Evolutionary conservation across 768 basidiomycete species (phyloP), one percentile per base, ranked within the genome.

Genomic region (Mycena galericulata): DNA sequence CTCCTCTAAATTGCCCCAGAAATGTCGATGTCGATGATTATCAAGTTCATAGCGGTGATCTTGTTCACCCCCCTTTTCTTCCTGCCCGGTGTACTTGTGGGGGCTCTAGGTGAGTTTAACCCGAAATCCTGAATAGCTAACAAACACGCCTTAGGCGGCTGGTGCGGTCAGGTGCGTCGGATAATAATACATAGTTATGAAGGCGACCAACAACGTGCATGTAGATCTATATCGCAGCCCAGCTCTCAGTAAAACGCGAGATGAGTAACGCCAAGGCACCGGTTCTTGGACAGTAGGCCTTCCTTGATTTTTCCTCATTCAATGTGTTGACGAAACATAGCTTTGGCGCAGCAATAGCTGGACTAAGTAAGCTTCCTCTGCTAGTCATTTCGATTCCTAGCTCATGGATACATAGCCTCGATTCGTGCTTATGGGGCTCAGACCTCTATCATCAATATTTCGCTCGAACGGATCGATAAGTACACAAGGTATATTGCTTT

Each of bases 381-480:
- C 18, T n/a, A 11, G 29, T 6, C 36, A 20, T 30, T 27, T n/a
- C 38, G 41, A 22, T 14, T 30, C 4, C 12, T 46, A 17, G 41
- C 58, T 46, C 15, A 61, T 40, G 5, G 1, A 20, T 30, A 41
- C 17, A 7, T 26, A 75, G 75, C 71, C 22, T 76, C 85, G 4
- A 86, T 88, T 61, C 77, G 87, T 22, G 87, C 87, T 0, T 88
- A 86, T 69, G 82, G 83, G 2, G 85, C 85, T 15, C 79, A 87
- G 72, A 75, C 76, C 24, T 67, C 75, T 18, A 85, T 77, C 77
- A 78, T 71, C 65, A 53, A 46, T 62, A 76, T 82, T 59, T 79
- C 83, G 8, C 72, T 81, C 24, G 67, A 75, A 27, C 78, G 83
- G 8, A 82, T 87, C 27, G 82, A 88, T 71, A 79, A 78, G 53